phyloP scores from a whole-genome alignment of 2,329 filamentous ascomycete species.

The Pestalotiopsis fici region DNA sequence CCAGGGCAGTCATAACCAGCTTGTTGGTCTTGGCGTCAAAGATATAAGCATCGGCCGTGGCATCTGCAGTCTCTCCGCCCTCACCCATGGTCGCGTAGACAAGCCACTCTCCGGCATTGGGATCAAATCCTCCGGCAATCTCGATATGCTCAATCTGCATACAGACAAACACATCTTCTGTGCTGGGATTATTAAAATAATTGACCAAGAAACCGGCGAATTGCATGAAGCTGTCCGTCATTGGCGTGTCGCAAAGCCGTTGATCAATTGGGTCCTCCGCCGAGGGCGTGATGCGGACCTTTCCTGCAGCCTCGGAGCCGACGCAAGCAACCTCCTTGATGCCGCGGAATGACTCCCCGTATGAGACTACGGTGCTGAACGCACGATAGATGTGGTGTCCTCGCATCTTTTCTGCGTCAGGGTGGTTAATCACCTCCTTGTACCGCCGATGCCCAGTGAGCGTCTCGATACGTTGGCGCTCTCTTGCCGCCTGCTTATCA shows the following conservation, averaged over 20 bases:
- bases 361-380: slow-evolving; percentile 29
- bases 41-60: slow-evolving; percentile 15
- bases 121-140: slow-evolving; percentile 20
- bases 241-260: slow-evolving; percentile 17
- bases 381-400: slow-evolving; percentile 33
- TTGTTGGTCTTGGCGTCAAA: slow-evolving; percentile 16
- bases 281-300: slow-evolving; percentile 12
- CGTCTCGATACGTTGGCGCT: slow-evolving; percentile 30
- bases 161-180: slow-evolving; percentile 24
- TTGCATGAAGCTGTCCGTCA: slow-evolving; percentile 20
- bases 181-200: slow-evolving; percentile 16
- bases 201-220: slow-evolving; percentile 19
- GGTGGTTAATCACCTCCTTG: slow-evolving; percentile 19
- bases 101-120: slow-evolving; percentile 15
- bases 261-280: slow-evolving; percentile 9
- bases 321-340: slow-evolving; percentile 22
- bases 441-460: slow-evolving; percentile 27
- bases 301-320: slow-evolving; percentile 21
- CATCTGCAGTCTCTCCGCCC: slow-evolving; percentile 8
- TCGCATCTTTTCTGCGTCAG: slow-evolving; percentile 29
- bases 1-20: slow-evolving; percentile 19
- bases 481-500: slow-evolving; percentile 19
- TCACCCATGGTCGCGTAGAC: slow-evolving; percentile 17
- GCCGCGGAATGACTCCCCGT: slow-evolving; percentile 24
- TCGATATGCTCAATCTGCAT: slow-evolving; percentile 21